Percentiles rank a stretch among this genome's conserved stretches.
phyloP scores from a whole-genome alignment of 805 yeast species.

The Millerago galiae region DNA sequence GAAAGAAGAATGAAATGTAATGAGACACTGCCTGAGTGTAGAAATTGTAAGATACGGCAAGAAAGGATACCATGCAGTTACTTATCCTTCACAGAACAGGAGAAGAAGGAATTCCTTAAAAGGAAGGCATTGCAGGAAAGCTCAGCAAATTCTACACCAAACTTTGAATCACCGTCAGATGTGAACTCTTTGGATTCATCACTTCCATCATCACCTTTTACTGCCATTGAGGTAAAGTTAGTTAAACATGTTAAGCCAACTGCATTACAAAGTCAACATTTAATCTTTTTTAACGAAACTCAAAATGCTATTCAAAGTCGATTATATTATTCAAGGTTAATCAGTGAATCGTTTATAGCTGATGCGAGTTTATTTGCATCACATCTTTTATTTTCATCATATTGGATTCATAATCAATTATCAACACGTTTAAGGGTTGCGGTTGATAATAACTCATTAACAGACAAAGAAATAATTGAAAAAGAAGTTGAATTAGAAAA shows the following conservation, averaged over 20 bases:
- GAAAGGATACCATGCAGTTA: slow-evolving; percentile 23
- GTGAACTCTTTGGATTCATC: neutral
- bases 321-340: slow-evolving; percentile 8
- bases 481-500: slow-evolving; percentile 1
- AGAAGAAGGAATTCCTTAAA: slow-evolving; percentile 12
- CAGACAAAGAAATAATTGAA: slow-evolving; percentile 2
- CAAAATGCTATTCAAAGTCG: slow-evolving; percentile 3
- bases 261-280: slow-evolving; percentile 10
- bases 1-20: slow-evolving; percentile 47
- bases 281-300: slow-evolving; percentile 11
- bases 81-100: slow-evolving; percentile 15
- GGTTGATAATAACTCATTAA: neutral
- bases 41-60: slow-evolving; percentile 32
- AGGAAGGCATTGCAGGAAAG: slow-evolving; percentile 6
- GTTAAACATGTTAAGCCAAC: slow-evolving; percentile 10
- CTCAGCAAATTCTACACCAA: slow-evolving; percentile 1
- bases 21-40: slow-evolving; percentile 42
- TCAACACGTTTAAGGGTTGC: slow-evolving; percentile 7
- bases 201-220: neutral
- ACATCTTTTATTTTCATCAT: slow-evolving; percentile 6
- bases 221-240: slow-evolving; percentile 1
- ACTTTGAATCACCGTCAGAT: neutral
- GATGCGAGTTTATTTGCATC: slow-evolving; percentile 5
- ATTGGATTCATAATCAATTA: slow-evolving; percentile 18
- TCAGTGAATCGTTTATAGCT: slow-evolving; percentile 9